Base-by-base conservation (phyloP, 1,284 basidiomycete species). In the Naganishia cerealis region DNA sequence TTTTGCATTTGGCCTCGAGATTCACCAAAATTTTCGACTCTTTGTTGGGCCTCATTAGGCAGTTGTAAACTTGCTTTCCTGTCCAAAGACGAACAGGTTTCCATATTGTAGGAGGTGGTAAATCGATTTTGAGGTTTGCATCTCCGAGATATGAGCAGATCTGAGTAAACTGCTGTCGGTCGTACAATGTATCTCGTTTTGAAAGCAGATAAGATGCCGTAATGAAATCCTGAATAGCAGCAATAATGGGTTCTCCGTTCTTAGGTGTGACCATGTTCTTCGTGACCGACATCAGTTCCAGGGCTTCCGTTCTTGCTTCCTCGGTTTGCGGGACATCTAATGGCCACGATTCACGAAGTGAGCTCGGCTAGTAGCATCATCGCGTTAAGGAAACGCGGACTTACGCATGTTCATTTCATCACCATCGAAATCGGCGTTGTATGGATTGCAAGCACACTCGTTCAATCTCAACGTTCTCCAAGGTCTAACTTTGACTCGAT, bases 391-490 rank as follows among this genome's bases (percentile, higher is more conserved):
- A 18, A 56, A 8, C 29, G 16, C 0, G 2, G 16, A 83, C 90
- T 73, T 75, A 93, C 92, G 94, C 75, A 99, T 84, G 81, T 99
- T 99, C 96, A 99, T 99, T 81, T 99, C 96, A 79, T 99, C 96
- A 72, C 96, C 96, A 78, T 99, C 96, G 76, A 99, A 99, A 83
- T 99, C 96, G 66, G 96, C 96, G 77, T 98, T 98, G 83, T 99
- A 99, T 1, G 96, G 96, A 63, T 93, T 95, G 81, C 96, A 99
- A 10, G 96, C 96, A 86, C 96, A 99, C 80, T 99, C 96, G 78
- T 99, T 99, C 68, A 99, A 83, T 57, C 96, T 87, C 83, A 99
- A 97, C 0, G 96, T 94, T 73, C 95, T 84, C 96, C 96, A 99
- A 43, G 96, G 96, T 39, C 96, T 85, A 67, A 99, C 87, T 85